Evolutionary conservation across 176 grass and related monocot species (phyloP), one percentile per base, ranked within the genome.

Genomic region (Carex cristatella): DNA sequence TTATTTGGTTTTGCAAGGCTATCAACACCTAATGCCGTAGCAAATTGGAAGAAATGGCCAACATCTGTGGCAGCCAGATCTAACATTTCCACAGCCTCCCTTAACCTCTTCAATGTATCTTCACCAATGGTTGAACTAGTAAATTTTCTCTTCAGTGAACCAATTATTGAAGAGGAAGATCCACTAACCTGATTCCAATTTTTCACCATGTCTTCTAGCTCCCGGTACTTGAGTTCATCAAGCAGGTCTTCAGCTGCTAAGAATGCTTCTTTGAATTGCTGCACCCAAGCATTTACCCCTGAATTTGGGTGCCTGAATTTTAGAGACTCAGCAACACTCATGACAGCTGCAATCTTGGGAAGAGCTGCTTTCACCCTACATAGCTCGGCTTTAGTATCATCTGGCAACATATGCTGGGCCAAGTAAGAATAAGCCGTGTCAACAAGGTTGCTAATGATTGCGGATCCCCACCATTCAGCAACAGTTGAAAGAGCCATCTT

Each of bases 161-260:
- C 33, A 33, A 33, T 33, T 0, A 6, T 69, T 69, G 66, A 69
- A 33, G 30, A 13, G 30, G 30, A 66, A 66, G 30, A 66, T 10
- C 28, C 30, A 33, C 64, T 12, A 1, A 58, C 75, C 75, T 79
- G 16, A 54, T 48, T 42, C 2, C 18, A 5, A 48, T 18, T 5
- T 14, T 76, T 76, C 15, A 40, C 74, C 10, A 51, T 16, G 31
- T 68, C 62, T 23, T 30, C 75, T 8, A 87, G 28, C 5, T 14
- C 3, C 14, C 13, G 12, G 54, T 90, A 81, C 3, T 81, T 30
- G 9, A 88, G 60, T 81, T 88, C 89, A 10, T 85, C 89, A 11
- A 90, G 27, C 1, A 60, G 85, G 19, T 90, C 88, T 54, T 90
- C 88, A 0, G 85, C 85, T 40, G n/a, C 51, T 11, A 81, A 4